Evolutionary conservation across 1,284 basidiomycete genomes (phyloP), one percentile per base, ranked within the genome.

Genomic region (Schizopora paradoxa): DNA sequence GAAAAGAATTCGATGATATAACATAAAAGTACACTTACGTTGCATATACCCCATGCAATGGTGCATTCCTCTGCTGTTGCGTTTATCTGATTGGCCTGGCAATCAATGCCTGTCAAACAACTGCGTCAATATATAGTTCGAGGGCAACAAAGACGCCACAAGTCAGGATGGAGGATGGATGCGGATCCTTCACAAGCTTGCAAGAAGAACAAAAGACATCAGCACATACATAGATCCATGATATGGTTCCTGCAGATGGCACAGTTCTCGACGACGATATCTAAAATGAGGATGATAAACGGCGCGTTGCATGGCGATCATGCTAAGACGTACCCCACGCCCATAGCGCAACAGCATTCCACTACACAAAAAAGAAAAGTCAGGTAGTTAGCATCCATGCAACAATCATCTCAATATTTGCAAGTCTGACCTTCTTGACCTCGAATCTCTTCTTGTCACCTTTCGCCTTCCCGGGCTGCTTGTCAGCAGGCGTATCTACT

Each of bases 41-140:
- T 99, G 67, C 95, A 99, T 49, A 95, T 94, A 51, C 95, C 95
- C 95, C 95, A 99, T 1, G 96, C 96, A 4, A 96, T 95, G 48
- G 95, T 98, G 62, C 96, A 99, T 60, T 98, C 95, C 61, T 98
- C 95, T 56, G 84, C 93, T 8, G 91, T 93, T 10, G 93, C 89
- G 18, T 91, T 95, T 6, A 94, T 90, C 66, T 98, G 96, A 67
- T 99, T 99, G 29, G 96, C 96, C 66, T 99, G 96, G 65, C 96
- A 99, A 65, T 99, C 96, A 64, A 99, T 99, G 72, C 95, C 94
- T 97, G 59, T 4, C 38, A 23, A 37, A 10, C 25, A 41, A 48
- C 47, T 36, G 49, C 49, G 8, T 47, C 19, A 46, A 21, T 43
- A 28, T 25, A 44, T 40, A 22, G 21, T 44, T n/a, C 25, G 19